Evolutionary conservation across 1,284 basidiomycete genomes (phyloP).

Genomic region (Fomitopsis schrenkii): DNA sequence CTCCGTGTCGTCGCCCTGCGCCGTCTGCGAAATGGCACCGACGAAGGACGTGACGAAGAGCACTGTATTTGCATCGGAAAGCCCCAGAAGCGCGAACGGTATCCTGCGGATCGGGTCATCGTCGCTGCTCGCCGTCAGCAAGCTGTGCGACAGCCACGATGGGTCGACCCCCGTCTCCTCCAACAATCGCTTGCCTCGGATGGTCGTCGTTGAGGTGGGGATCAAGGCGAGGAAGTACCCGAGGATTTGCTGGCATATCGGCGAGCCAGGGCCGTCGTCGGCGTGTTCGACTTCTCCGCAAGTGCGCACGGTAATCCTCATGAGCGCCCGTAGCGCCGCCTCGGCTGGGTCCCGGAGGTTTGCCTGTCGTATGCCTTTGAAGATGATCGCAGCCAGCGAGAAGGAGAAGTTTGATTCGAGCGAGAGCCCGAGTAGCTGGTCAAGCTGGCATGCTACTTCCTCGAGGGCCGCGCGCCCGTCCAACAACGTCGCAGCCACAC

Average conservation of each 20-base stretch:
- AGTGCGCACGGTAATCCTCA: conserved; percentile 52
- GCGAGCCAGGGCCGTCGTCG: conserved; percentile 34
- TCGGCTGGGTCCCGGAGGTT: conserved; percentile 59
- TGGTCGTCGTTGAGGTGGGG: conserved; percentile 58
- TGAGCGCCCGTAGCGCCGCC: conserved; percentile 50
- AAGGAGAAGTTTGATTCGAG: conserved; percentile 82
- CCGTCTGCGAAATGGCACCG: conserved; percentile 72
- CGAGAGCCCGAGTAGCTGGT: conserved; percentile 69
- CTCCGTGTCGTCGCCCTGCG: conserved; percentile 79
- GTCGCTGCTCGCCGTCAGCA: conserved; percentile 35
- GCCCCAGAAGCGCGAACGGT: conserved; percentile 56
- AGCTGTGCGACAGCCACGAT: conserved; percentile 38
- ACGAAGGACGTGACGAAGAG: conserved; percentile 75
- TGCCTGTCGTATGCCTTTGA: conserved; percentile 79
- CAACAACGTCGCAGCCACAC: conserved; percentile 58
- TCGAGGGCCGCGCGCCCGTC: conserved; percentile 63
- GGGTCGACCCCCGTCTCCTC: conserved; percentile 56
- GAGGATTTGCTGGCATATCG: conserved; percentile 56
- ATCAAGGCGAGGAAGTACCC: conserved; percentile 83
- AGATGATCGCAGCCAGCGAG: conserved; percentile 76
- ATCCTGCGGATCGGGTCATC: conserved; percentile 50
- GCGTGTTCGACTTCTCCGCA: conserved; percentile 34
- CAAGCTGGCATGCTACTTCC: conserved; percentile 70
- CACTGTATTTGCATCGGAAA: conserved; percentile 63
- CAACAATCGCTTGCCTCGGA: conserved; percentile 56